A percentile compares a stretch with the other conserved stretches of the same genome.
Evolutionary conservation across 441 rosid genomes (phyloP).

Genomic region (Sinapis alba): DNA sequence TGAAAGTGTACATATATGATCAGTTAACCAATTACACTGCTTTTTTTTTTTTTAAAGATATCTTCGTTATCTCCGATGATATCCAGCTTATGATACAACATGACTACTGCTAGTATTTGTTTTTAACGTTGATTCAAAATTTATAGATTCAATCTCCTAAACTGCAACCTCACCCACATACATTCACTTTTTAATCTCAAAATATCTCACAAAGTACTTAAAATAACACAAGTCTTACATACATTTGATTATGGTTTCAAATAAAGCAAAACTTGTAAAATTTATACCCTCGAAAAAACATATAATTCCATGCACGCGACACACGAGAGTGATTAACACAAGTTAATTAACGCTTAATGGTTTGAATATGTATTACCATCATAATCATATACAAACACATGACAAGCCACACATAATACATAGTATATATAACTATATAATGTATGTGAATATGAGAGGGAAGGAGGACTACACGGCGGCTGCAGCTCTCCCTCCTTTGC

Average conservation of each 20-base stretch:
- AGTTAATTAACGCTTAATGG: conserved; percentile 21
- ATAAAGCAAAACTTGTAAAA: conserved; percentile 37
- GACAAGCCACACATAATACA: conserved; percentile 20
- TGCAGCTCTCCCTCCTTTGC: conserved; percentile 61
- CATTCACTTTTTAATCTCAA: not conserved
- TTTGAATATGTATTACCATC: conserved; percentile 31
- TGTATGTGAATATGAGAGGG: not conserved
- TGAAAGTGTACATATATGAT: not conserved
- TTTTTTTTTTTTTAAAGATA: not conserved
- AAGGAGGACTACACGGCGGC: conserved; percentile 47
- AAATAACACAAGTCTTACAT: not conserved
- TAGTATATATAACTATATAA: not conserved
- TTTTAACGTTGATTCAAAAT: conserved; percentile 12
- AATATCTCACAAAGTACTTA: not conserved
- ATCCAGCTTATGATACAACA: conserved; percentile 1
- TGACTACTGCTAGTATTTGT: not conserved
- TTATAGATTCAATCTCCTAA: conserved; percentile 3
- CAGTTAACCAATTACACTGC: not conserved
- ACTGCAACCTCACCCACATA: conserved; percentile 16
- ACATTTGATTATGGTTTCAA: not conserved
- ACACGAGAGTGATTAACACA: conserved; percentile 24
- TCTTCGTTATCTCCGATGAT: conserved; percentile 23
- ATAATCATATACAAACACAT: conserved; percentile 40
- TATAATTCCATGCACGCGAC: conserved; percentile 17
- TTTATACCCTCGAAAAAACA: conserved; percentile 18